Evolutionary conservation across 371 early-diverging fungal species (phyloP), one percentile per base, ranked within the genome.

Genomic region (Syncephalastrum contaminatum): DNA sequence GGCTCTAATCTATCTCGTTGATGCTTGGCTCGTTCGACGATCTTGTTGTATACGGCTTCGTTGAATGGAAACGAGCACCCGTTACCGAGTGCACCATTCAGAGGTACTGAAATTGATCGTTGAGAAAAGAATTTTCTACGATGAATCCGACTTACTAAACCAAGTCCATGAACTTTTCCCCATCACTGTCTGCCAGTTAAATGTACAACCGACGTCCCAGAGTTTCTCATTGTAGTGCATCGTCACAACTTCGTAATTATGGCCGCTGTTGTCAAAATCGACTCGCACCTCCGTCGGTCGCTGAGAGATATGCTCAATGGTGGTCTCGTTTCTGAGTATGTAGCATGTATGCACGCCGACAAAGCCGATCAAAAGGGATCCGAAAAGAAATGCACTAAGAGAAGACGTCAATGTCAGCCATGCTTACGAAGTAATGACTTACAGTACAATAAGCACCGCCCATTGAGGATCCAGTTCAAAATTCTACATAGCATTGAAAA

Each of bases 1-100:
- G 58, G 58, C 19, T 57, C 46, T n/a, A 57, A n/a, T 40, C 51
- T 46, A 12, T 6, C 21, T 5, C 67, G 54, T 43, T 83, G 83
- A 2, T 68, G 68, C 8, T 66, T 53, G 13, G 82, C 84, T 21
- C 71, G 72, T 15, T 59, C 58, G 1, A 79, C 58, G 15, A 81
- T 61, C 4, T 67, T 54, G 5, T 58, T 43, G 54, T 75, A 80
- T 7, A 74, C 68, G n/a, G 61, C 55, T 18, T 76, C 71, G 51
- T 75, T 81, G 55, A 73, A 84, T 7, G 77, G 76, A 43, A 73
- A 81, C 5, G 76, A 65, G 43, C 66, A 59, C 2, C 84, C 84
- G 56, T 79, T 71, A 22, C 84, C 82, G 19, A 67, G 55, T 1
- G 72, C 70, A 43, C 73, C 64, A 43, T 51, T 55, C 19, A 73